A percentile compares a stretch with the other conserved stretches of the same genome.
phyloP scores from a whole-genome alignment of 257 asterid genomes.

The Solanum stenotomum region DNA sequence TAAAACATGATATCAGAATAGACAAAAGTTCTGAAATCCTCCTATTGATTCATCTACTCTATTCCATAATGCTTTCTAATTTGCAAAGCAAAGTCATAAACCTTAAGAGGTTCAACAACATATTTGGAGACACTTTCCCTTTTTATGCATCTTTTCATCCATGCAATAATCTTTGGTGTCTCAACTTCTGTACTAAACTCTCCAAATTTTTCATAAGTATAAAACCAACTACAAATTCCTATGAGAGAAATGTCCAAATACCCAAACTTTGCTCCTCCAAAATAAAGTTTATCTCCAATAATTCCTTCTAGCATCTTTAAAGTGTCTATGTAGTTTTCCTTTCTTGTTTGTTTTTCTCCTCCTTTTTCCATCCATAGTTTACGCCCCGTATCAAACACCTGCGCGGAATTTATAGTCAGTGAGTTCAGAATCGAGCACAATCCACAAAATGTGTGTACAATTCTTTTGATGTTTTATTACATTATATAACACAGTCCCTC shows the following conservation, averaged over 20 bases:
- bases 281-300: conserved; percentile 32
- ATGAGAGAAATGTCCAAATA: conserved; percentile 25
- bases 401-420: not conserved
- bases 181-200: conserved; percentile 16
- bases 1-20: not conserved
- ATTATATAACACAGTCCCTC: not conserved
- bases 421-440: not conserved
- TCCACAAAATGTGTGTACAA: not conserved
- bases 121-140: conserved; percentile 18
- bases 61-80: conserved; percentile 6
- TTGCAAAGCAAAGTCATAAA: conserved; percentile 10
- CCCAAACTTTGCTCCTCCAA: conserved; percentile 43
- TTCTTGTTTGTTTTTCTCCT: conserved; percentile 27
- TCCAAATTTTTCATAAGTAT: conserved; percentile 26
- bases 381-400: conserved; percentile 18
- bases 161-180: conserved; percentile 14
- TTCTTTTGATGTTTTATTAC: not conserved
- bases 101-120: conserved; percentile 16
- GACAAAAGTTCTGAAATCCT: not conserved
- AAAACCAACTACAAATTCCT: conserved; percentile 18
- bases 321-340: conserved; percentile 13
- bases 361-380: conserved; percentile 23
- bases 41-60: not conserved
- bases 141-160: conserved; percentile 16
- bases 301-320: conserved; percentile 27